Conservation (phyloP, 305 asterid genomes). For the Vinca major region DNA sequence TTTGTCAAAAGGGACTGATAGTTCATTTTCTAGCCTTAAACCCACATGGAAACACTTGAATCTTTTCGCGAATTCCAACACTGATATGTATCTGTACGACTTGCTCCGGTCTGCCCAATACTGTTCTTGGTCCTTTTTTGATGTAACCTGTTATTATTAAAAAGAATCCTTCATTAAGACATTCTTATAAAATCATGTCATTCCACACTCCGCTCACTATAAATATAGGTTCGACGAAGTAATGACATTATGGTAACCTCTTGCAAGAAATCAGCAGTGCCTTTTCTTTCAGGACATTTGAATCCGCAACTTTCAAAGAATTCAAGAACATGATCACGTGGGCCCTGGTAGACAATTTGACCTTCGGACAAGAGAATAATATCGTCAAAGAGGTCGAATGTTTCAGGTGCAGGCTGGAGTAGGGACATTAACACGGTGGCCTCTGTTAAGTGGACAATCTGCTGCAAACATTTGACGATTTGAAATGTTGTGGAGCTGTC, state of each 20-base stretch:
- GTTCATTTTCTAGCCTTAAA: constrained; percentile 48
- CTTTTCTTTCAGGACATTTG: constrained; percentile 55
- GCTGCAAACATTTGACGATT: constrained; percentile 50
- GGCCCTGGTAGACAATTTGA: constrained; percentile 54
- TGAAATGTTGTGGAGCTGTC: constrained; percentile 61
- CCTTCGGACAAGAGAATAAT: constrained; percentile 47
- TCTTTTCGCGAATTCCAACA: constrained; percentile 35
- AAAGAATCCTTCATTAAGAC: neutral
- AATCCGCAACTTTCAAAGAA: constrained; percentile 47
- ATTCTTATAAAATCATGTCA: too few species aligned
- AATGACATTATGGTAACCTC: constrained; percentile 27
- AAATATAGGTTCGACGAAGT: too few species aligned
- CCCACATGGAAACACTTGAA: constrained; percentile 70
- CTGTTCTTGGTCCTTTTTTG: constrained; percentile 84
- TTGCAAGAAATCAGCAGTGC: constrained; percentile 58
- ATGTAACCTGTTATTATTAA: constrained; percentile 45
- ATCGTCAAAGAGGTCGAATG: constrained; percentile 52
- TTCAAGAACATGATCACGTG: constrained; percentile 41
- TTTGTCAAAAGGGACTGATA: constrained; percentile 51
- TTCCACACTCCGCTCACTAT: too few species aligned
- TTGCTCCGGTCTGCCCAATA: constrained; percentile 53
- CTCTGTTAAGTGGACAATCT: constrained; percentile 40
- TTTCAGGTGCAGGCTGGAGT: constrained; percentile 56
- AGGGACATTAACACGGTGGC: constrained; percentile 53
- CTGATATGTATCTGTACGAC: constrained; percentile 45